Percentiles rank a stretch among this genome's conserved stretches.
Evolutionary conservation across 768 basidiomycete species (phyloP).

Genomic region (Crepidotus variabilis): DNA sequence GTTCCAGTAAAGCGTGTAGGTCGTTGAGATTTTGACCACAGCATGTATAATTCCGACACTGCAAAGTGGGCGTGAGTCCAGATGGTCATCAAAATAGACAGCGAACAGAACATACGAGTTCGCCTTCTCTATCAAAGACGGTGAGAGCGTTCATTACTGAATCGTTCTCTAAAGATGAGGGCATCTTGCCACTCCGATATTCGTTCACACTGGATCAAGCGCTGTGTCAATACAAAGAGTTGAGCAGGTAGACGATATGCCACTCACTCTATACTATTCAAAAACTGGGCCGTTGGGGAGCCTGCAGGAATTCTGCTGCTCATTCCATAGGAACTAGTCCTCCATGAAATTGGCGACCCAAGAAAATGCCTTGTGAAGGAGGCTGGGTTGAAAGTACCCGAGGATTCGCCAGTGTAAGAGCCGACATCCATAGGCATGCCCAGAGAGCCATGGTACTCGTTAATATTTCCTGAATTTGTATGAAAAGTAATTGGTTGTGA

Average conservation of each 20-base stretch:
- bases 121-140: constrained; percentile 66
- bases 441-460: constrained; percentile 4
- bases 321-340: constrained; percentile 57
- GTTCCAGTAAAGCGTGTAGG: constrained; percentile 70
- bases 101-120: constrained; percentile 49
- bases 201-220: constrained; percentile 23
- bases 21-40: constrained; percentile 70
- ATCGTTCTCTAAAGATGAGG: constrained; percentile 58
- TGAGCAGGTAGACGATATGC: no score
- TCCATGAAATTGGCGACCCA: constrained; percentile 72
- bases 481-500: constrained; percentile 49
- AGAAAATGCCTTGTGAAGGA: constrained; percentile 68
- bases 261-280: constrained; percentile 59
- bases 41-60: constrained; percentile 89
- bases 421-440: constrained; percentile 43
- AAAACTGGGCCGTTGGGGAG: constrained; percentile 57
- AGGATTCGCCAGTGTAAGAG: constrained; percentile 42
- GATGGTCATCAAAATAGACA: background rate
- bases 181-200: constrained; percentile 30
- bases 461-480: background rate
- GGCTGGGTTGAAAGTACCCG: constrained; percentile 58
- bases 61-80: background rate
- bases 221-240: no score
- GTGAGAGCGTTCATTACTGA: constrained; percentile 64
- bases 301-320: constrained; percentile 55